Evolutionary conservation across 257 asterid genomes (phyloP), one percentile per base, ranked within the genome.

Genomic region (Cordia subcordata): DNA sequence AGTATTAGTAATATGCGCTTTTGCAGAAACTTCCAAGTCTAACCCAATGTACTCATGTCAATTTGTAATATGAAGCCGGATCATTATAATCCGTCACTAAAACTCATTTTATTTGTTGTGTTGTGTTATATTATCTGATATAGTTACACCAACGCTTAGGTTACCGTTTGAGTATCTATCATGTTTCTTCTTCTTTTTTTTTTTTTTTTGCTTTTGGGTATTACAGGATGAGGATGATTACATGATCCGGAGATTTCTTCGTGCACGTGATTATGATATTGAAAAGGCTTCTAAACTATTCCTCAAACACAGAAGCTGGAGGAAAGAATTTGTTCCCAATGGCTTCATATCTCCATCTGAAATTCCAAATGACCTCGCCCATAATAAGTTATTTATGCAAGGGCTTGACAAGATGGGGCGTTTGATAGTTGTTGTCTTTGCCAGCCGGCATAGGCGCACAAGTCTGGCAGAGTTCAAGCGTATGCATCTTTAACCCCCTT

Each of bases 231-330:
- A 69, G 56, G 94, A 91, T 71, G 96, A 91, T 58, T 64, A 74
- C 52, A 85, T 77, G 96, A 62, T 91, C 63, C 79, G 95, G 10
- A 85, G 96, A 67, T 91, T 91, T 65, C 83, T 91, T 22, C 72
- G 98, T 47, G 96, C 98, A 56, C 91, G 98, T 47, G 96, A 91
- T 82, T 85, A 83, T 0, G 95, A 91, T 69, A 78, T 87, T 22
- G 98, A 91, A 35, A 85, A 91, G 81, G 96, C 96, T 54, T 77
- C 86, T 8, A 65, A 79, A 33, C 77, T 91, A 81, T 71, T 85
- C 17, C 63, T 87, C 55, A 91, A 87, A 77, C 88, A 76, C 74
- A 72, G 84, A 56, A 87, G 71, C 39, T 91, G 98, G 98, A 83
- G 95, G 77, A 83, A 67, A 69, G 95, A 85, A 51, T 76, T 82